Base-by-base conservation (phyloP, 768 basidiomycete species). In the Chiua virens region DNA sequence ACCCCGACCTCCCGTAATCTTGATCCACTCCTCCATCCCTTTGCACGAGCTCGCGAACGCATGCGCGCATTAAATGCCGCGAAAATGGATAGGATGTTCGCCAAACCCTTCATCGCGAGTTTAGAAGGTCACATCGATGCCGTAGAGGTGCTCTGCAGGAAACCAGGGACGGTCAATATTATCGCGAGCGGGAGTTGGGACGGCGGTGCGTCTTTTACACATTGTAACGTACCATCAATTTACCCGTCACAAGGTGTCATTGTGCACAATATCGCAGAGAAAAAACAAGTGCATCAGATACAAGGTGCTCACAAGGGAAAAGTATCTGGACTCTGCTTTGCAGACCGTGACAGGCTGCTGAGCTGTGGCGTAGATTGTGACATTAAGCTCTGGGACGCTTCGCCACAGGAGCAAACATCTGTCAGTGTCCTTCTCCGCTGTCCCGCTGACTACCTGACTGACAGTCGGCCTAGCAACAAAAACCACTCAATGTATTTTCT, bases 1-100 rank as follows among this genome's bases (percentile, higher is more conserved):
- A 89, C 89, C 0, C 96, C 95, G 0, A 83, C 85, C 4, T 89
- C 89, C 8, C 80, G 97, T 46, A 99, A 99, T 71, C 81, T 98
- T 39, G 86, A 98, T 66, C 94, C 96, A 0, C 75, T 92, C n/a
- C 85, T 92, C 71, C 97, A 99, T 63, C 97, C 97, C 3, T 98
- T 99, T 68, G 79, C 94, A 1, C 86, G 89, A 20, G 89, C 93
- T 5, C 76, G 97, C 45, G 97, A 99, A 73, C 90, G 96, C 32
- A 94, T 84, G 18, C 85, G 97, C 52, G 97, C 97, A 3, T 67
- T 98, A 41, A 96, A 94, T 56, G 97, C 97, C 3, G 89, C 88
- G 14, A 99, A 99, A 74, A 90, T 99, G 79, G 96, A 98, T 45
- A 78, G 91, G 52, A 92, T 99, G 73, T 98, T 98, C 65, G 86